Conservation (phyloP, 208 protist genomes). For the Crithidia bombi region DNA sequence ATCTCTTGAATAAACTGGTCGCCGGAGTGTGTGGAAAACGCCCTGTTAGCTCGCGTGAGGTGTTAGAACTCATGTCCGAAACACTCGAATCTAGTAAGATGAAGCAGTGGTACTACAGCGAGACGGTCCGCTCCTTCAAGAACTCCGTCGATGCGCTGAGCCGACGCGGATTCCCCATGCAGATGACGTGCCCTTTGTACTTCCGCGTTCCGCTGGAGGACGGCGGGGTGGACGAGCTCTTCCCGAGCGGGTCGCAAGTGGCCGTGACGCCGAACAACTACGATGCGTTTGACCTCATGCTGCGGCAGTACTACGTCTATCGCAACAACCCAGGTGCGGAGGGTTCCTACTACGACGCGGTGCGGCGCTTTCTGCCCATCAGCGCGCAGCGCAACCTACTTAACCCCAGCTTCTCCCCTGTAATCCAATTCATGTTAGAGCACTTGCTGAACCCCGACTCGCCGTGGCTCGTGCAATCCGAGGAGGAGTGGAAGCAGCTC, state of each 20-base stretch:
- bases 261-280: constrained; percentile 63
- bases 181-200: constrained; percentile 42
- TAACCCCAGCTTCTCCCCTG: constrained; percentile 41
- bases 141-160: constrained; percentile 25
- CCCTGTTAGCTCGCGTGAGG: constrained; percentile 33
- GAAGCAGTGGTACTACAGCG: constrained; percentile 34
- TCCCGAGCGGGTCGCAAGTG: constrained; percentile 54
- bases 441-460: constrained; percentile 45
- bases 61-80: constrained; percentile 31
- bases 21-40: constrained; percentile 32
- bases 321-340: constrained; percentile 19
- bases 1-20: constrained; percentile 34
- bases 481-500: constrained; percentile 50
- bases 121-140: constrained; percentile 38
- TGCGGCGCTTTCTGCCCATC: constrained; percentile 35
- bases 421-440: constrained; percentile 49
- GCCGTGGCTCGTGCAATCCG: constrained; percentile 45
- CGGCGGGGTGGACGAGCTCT: constrained; percentile 58
- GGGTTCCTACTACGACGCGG: constrained; percentile 32
- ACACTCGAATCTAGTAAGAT: constrained; percentile 31
- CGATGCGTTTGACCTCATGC: constrained; percentile 42
- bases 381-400: constrained; percentile 42
- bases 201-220: constrained; percentile 60
- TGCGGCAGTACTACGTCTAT: constrained; percentile 32
- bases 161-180: constrained; percentile 33